A percentile compares a stretch with the other conserved stretches of the same genome.
Evolutionary conservation across 345 rosid species (phyloP).

Genomic region (Reutealis trisperma): DNA sequence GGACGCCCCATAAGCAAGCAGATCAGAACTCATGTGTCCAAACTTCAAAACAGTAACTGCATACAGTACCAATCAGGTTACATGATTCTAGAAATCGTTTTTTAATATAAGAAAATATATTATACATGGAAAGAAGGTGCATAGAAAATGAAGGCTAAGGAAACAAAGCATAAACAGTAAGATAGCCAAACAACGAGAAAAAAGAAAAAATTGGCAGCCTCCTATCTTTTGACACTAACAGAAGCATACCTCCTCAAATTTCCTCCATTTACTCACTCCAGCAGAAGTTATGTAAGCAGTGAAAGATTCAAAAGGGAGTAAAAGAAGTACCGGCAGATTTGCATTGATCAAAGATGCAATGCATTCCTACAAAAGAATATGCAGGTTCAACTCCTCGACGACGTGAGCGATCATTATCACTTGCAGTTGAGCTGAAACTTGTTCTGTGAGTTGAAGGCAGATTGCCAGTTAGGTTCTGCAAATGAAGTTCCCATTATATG

Average conservation of each 20-base stretch:
- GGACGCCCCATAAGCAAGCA: conserved; percentile 93
- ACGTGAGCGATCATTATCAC: conserved; percentile 67
- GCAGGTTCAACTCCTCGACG: conserved; percentile 68
- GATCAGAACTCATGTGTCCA: conserved; percentile 92
- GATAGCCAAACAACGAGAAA: not conserved
- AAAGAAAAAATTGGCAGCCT: not conserved
- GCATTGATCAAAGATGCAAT: conserved; percentile 94
- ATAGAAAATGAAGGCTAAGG: not conserved
- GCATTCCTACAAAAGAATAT: conserved; percentile 97
- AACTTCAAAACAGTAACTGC: conserved; percentile 94
- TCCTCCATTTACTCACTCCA: not conserved
- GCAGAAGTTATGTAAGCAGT: not conserved
- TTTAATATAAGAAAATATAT: conserved; percentile 1
- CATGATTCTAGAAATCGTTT: conserved; percentile 14
- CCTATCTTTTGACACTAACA: not conserved
- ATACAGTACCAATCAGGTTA: conserved; percentile 28
- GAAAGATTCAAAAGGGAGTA: not conserved
- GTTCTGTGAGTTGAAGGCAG: conserved; percentile 67
- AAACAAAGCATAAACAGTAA: not conserved
- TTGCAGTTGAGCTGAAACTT: conserved; percentile 76
- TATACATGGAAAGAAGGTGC: not conserved
- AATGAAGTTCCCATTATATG: conserved; percentile 19
- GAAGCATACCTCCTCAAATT: not conserved
- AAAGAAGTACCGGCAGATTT: conserved; percentile 71
- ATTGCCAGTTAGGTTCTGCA: conserved; percentile 69